These are phyloP conservation scores for Globisporangium camurandrum DNA, from an alignment of 352 stramenopile genomes.

Conservation along the genomic window DNA sequence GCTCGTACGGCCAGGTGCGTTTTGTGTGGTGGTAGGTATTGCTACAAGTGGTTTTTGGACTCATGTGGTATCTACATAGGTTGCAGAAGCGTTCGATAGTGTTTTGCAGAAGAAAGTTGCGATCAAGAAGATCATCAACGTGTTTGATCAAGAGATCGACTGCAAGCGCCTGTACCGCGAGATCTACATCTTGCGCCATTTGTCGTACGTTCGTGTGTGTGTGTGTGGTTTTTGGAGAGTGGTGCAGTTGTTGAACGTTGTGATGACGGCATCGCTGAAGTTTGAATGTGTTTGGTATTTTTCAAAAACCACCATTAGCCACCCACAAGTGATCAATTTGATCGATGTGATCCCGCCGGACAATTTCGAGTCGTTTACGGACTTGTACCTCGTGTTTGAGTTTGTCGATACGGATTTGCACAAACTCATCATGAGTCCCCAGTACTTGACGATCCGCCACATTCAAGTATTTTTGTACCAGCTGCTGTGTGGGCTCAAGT, in stretches of 20 bases:
- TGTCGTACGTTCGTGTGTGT: constrained; percentile 32
- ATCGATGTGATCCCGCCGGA: constrained; percentile 78
- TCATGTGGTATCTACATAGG: constrained; percentile 12
- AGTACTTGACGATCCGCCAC: constrained; percentile 92
- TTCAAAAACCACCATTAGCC: constrained; percentile 16
- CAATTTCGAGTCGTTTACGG: constrained; percentile 80
- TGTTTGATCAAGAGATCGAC: constrained; percentile 85
- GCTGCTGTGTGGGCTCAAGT: constrained; percentile 92
- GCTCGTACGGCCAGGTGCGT: constrained; percentile 76
- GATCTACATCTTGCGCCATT: constrained; percentile 83
- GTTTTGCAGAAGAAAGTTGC: constrained; percentile 76
- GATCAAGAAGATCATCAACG: constrained; percentile 88
- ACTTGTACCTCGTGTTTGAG: constrained; percentile 91
- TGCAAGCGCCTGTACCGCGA: constrained; percentile 83
- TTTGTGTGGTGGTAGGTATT: background rate
- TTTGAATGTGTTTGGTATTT: too few species aligned
- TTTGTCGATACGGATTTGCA: constrained; percentile 93
- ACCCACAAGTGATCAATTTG: constrained; percentile 77
- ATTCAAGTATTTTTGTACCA: constrained; percentile 97
- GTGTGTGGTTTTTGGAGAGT: background rate
- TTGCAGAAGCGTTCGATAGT: constrained; percentile 75
- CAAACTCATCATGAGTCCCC: constrained; percentile 90
- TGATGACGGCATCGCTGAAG: too few species aligned
- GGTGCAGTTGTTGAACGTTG: too few species aligned
- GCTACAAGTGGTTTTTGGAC: background rate